These are phyloP conservation scores for Claviceps sp. DNA, from an alignment of 2,329 filamentous ascomycete species.

Conservation along the genomic window DNA sequence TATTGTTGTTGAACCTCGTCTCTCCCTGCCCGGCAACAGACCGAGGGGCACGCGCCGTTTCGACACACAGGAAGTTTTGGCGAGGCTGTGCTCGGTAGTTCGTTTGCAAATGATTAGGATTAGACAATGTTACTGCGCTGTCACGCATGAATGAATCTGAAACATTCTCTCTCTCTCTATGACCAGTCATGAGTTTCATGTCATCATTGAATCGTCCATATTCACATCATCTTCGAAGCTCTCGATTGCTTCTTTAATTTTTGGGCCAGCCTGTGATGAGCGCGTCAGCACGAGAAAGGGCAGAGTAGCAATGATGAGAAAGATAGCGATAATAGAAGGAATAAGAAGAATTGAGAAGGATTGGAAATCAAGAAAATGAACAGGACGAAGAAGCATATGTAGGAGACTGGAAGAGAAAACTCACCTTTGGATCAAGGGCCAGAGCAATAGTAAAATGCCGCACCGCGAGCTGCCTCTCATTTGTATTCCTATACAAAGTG, in stretches of 20 bases:
- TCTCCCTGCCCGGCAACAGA: neutral
- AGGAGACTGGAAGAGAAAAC: conserved; percentile 11
- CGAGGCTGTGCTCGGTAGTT: neutral
- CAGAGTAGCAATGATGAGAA: neutral
- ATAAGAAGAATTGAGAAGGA: neutral
- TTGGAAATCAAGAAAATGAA: neutral
- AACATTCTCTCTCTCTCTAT: neutral
- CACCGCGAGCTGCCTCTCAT: conserved; percentile 67
- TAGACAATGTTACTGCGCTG: conserved; percentile 2
- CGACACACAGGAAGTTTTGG: neutral
- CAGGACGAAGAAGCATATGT: neutral
- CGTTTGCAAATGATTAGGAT: neutral
- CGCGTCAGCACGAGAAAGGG: neutral
- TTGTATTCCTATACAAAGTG: conserved; percentile 61
- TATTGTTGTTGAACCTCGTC: neutral
- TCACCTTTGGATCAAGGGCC: conserved; percentile 91
- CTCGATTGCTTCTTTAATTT: conserved; percentile 96
- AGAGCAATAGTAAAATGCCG: conserved; percentile 88
- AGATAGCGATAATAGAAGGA: neutral
- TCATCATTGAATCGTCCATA: conserved; percentile 53
- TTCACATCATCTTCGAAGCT: conserved; percentile 69
- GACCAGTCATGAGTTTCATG: conserved; percentile 19
- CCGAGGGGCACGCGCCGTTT: too few species aligned
- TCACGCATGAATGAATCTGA: conserved; percentile 15
- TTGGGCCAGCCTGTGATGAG: conserved; percentile 58